Percentiles rank a stretch among this genome's conserved stretches.
These are phyloP conservation scores for Eucalyptus pumila DNA, from an alignment of 345 rosid species.

Conservation along the genomic window DNA sequence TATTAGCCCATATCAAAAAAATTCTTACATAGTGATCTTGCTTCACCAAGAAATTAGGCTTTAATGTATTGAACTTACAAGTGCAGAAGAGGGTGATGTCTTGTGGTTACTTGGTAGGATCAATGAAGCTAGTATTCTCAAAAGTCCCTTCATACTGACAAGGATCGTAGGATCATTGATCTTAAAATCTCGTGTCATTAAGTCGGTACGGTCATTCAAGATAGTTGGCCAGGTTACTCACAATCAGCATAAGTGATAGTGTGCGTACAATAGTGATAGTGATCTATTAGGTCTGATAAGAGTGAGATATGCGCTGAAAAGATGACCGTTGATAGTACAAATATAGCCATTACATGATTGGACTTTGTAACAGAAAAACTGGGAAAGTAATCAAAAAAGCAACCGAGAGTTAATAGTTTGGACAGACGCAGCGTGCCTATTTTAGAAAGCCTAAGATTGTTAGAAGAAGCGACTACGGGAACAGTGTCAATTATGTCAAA, in stretches of 20 bases:
- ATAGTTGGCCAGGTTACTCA: not conserved
- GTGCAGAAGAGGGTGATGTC: not conserved
- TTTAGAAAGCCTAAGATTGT: not conserved
- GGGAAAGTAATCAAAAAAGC: not conserved
- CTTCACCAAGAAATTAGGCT: not conserved
- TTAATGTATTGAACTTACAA: too few relatives aligned
- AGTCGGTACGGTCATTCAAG: fast-evolving
- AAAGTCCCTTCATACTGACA: not conserved
- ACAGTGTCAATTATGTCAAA: too few relatives aligned
- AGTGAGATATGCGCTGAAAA: too few relatives aligned
- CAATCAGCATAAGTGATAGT: not conserved
- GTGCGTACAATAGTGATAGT: not conserved
- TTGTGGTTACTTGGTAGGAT: not conserved
- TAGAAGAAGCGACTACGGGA: not conserved
- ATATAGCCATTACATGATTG: not conserved
- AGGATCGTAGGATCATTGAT: not conserved
- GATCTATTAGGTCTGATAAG: not conserved
- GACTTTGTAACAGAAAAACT: too few relatives aligned
- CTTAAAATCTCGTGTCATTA: not conserved
- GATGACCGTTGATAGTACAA: not conserved
- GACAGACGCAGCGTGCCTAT: not conserved
- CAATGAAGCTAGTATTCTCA: not conserved
- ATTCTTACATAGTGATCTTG: not conserved
- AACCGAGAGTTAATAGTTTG: not conserved
- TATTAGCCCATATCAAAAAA: fast-evolving